These are phyloP conservation scores for Leucaena leucocephala DNA, from an alignment of 306 rosid species.

Conservation along the genomic window DNA sequence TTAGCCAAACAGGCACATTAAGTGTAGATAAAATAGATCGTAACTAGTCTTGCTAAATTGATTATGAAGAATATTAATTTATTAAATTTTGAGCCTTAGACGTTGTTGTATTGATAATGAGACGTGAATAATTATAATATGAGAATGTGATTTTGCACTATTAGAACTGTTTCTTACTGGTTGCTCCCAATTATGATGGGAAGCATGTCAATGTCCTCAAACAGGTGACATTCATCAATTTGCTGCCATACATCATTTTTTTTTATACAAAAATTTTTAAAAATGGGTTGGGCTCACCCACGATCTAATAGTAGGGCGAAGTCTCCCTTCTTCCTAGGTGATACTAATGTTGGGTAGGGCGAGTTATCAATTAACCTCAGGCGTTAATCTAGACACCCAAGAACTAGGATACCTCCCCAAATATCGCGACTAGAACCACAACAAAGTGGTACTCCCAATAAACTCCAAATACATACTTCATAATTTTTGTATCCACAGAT, in stretches of 20 bases:
- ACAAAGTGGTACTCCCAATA: too few relatives aligned
- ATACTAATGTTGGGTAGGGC: too few relatives aligned
- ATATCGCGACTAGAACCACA: too few relatives aligned
- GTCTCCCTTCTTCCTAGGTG: too few relatives aligned
- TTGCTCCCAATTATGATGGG: not conserved
- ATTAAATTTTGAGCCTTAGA: slow-evolving; percentile 28
- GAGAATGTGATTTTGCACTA: slow-evolving; percentile 7
- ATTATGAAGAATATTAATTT: slow-evolving; percentile 43
- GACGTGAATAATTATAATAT: slow-evolving; percentile 28
- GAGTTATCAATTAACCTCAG: too few relatives aligned
- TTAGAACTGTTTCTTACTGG: not conserved
- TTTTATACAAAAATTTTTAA: too few relatives aligned
- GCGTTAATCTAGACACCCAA: too few relatives aligned
- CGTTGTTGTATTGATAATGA: slow-evolving; percentile 23
- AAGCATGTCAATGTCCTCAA: not conserved
- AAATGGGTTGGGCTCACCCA: too few relatives aligned
- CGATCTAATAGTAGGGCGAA: too few relatives aligned
- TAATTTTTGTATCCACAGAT: not conserved
- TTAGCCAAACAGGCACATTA: slow-evolving; percentile 36
- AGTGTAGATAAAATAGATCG: slow-evolving; percentile 48
- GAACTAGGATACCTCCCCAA: too few relatives aligned
- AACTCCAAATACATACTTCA: too few relatives aligned
- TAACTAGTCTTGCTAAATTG: slow-evolving; percentile 35
- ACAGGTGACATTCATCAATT: not conserved
- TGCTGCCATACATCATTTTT: not conserved